Conservation (phyloP, 2,329 filamentous ascomycete genomes). For the Cyphellophora attinorum region DNA sequence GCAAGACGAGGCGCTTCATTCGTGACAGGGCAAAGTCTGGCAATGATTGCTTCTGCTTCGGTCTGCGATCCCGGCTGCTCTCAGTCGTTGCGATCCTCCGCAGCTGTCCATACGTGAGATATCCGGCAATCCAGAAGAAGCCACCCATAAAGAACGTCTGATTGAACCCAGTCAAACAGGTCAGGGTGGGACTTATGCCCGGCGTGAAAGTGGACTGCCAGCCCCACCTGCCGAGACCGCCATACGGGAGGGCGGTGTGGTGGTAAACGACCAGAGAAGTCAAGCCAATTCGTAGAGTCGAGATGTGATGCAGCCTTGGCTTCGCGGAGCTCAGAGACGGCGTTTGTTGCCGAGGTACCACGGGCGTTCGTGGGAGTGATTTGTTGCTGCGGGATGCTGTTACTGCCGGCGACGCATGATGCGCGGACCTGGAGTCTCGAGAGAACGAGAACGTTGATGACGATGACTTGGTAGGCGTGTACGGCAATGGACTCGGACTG, state of each 20-base stretch:
- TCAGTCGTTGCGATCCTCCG: not conserved
- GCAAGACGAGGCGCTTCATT: not conserved
- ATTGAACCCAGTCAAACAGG: slow-evolving; percentile 14
- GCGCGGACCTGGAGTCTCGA: not conserved
- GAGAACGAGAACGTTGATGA: not conserved
- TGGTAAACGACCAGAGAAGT: slow-evolving; percentile 8
- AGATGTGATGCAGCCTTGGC: not conserved
- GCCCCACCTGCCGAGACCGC: slow-evolving; percentile 11
- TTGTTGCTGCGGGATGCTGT: too few relatives aligned
- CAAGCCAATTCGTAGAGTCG: not conserved
- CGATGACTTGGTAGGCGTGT: not conserved
- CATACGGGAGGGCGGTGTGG: slow-evolving; percentile 24
- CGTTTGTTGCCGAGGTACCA: not conserved
- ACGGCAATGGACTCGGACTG: too few relatives aligned
- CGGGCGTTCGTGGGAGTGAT: too few relatives aligned
- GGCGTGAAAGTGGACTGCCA: not conserved
- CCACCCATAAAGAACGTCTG: slow-evolving; percentile 17
- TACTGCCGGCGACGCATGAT: too few relatives aligned
- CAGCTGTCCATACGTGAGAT: slow-evolving; percentile 1
- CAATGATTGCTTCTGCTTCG: not conserved
- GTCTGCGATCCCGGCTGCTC: not conserved
- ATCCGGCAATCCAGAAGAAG: slow-evolving; percentile 15
- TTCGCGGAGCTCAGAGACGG: not conserved
- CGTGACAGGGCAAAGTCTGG: not conserved
- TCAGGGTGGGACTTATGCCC: slow-evolving; percentile 6